These are phyloP conservation scores for Wickerhamomyces alni DNA, from an alignment of 805 yeast species.

Conservation along the genomic window DNA sequence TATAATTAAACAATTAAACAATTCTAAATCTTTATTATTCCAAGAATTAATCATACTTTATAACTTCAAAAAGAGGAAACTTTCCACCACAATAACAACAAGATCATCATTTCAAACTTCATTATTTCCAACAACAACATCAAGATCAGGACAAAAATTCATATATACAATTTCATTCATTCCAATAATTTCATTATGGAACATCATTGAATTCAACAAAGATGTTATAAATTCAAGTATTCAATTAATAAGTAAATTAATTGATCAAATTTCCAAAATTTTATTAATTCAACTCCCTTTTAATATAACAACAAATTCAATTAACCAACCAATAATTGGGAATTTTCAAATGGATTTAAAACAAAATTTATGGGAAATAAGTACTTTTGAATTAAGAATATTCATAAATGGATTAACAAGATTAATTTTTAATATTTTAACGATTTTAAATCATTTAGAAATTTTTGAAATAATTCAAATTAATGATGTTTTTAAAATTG, in stretches of 20 bases:
- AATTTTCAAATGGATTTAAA: conserved; percentile 5
- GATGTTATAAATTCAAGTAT: conserved; percentile 16
- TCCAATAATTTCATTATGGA: conserved; percentile 15
- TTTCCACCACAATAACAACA: background rate
- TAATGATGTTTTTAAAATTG: conserved; percentile 15
- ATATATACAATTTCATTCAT: conserved; percentile 17
- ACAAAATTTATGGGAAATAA: conserved; percentile 9
- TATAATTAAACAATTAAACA: conserved; percentile 17
- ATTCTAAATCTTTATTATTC: conserved; percentile 16
- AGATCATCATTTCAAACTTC: background rate
- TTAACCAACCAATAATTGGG: background rate
- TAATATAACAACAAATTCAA: conserved; percentile 5
- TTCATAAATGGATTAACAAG: conserved; percentile 11
- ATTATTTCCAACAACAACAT: background rate
- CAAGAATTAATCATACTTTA: conserved; percentile 21
- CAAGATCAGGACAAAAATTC: conserved; percentile 4
- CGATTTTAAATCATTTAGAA: conserved; percentile 9
- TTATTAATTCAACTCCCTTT: conserved; percentile 13
- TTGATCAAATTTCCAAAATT: conserved; percentile 12
- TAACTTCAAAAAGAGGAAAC: conserved; percentile 13
- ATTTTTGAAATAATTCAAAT: conserved; percentile 5
- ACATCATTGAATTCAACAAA: conserved; percentile 11
- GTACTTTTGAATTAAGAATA: conserved; percentile 8
- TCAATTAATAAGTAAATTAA: conserved; percentile 12
- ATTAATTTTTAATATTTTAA: conserved; percentile 10